Evolutionary conservation across 768 basidiomycete species (phyloP), one percentile per base, ranked within the genome.

Genomic region (Scleroderma bovista): DNA sequence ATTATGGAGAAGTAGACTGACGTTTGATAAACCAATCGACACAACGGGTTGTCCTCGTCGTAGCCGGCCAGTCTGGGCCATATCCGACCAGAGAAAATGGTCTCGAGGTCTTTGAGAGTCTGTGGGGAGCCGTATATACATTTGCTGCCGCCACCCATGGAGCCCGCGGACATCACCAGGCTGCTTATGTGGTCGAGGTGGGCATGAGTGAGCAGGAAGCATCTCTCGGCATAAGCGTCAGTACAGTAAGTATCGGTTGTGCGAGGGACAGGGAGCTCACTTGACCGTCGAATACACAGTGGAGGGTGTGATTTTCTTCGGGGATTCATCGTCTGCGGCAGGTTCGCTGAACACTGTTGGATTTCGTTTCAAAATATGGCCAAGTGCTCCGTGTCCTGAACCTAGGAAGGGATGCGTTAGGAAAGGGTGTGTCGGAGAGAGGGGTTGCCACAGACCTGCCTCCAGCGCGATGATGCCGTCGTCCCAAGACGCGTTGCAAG

Each of bases 161-260:
- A 84, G 33, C 93, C 94, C 15, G 93, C 91, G 1, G 86, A 80
- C 47, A 98, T 68, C 48, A 95, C 80, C 24, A 96, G 75, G 36
- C 90, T 83, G 52, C 78, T 80, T 57, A 91, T 77, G 65, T 98
- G 94, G 69, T 98, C 94, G 23, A 97, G 69, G 66, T 98, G 94
- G 0, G 88, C 85, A 62, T 95, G 93, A 6, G 88, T 87, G 57
- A 96, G 73, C 52, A 94, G 74, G 60, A 88, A 95, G 56, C 83
- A 88, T 53, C 91, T 93, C 40, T 13, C 43, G 9, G 36, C 17
- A 53, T 38, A 51, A 29, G 12, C 5, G 17, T 45, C n/a, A 45
- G 44, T 19, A 10, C 17, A 9, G 9, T 33, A 29, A 9, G 10
- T 11, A 20, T 29, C 17, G 22, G 33, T 15, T 22, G 24, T 22